phyloP scores from a whole-genome alignment of 805 yeast species.

The Scheffersomyces coipomensis region DNA sequence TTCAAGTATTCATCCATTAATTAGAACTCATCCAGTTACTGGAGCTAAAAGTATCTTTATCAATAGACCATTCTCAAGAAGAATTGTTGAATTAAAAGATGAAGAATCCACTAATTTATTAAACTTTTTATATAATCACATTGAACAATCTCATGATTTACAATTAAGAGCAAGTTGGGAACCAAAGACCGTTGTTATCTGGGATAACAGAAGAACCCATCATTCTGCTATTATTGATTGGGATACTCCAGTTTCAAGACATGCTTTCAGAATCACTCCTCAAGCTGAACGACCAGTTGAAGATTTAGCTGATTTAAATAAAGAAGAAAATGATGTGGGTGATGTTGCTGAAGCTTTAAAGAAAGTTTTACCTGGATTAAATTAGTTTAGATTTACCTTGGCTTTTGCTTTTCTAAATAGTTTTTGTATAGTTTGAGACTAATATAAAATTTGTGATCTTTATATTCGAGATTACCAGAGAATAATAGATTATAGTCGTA shows the following conservation, averaged over 20 bases:
- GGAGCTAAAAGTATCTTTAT: constrained; percentile 57
- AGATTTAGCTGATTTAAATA: constrained; percentile 36
- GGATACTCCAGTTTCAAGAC: constrained; percentile 65
- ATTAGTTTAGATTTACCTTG: no score
- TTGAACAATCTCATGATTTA: constrained; percentile 55
- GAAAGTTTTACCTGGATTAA: constrained; percentile 8
- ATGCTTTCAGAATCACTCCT: constrained; percentile 71
- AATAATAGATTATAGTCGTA: no score
- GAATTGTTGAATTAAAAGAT: constrained; percentile 68
- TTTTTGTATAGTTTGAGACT: no score
- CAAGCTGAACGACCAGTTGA: constrained; percentile 68
- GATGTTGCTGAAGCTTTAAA: constrained; percentile 29
- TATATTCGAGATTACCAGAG: no score
- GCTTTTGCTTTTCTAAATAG: no score
- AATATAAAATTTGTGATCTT: no score
- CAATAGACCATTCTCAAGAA: constrained; percentile 61
- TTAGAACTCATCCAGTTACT: constrained; percentile 72
- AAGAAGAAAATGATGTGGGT: constrained; percentile 32
- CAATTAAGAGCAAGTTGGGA: constrained; percentile 73
- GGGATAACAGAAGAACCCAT: constrained; percentile 75
- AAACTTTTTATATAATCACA: constrained; percentile 53
- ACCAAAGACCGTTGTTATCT: constrained; percentile 65
- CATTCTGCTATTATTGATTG: constrained; percentile 77
- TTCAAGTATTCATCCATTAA: constrained; percentile 64
- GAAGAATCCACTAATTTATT: constrained; percentile 68